A percentile compares a stretch with the other conserved stretches of the same genome.
These are phyloP conservation scores for Durio zibethinus DNA, from an alignment of 345 rosid species.

Conservation along the genomic window DNA sequence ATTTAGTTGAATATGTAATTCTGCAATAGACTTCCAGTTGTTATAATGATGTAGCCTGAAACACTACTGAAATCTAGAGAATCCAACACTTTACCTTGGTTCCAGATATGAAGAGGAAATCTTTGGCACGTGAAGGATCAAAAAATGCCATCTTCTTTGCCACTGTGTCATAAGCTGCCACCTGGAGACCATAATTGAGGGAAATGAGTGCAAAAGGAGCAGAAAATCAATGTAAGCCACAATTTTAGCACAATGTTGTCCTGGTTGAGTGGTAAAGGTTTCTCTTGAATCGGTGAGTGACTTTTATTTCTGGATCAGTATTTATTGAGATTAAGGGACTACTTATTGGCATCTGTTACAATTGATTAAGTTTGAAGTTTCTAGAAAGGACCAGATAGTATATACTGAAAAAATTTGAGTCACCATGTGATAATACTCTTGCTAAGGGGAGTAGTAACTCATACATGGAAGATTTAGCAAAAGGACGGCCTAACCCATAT, in stretches of 20 bases:
- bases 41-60: background rate
- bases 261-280: background rate
- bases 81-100: conserved; percentile 59
- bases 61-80: background rate
- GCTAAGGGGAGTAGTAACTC: background rate
- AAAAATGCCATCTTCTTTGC: conserved; percentile 95
- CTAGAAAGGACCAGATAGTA: background rate
- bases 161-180: conserved; percentile 82
- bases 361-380: background rate
- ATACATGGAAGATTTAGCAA: background rate
- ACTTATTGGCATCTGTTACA: background rate
- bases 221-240: background rate
- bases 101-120: conserved; percentile 96
- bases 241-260: background rate
- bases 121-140: conserved; percentile 79
- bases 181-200: conserved; percentile 39
- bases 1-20: background rate
- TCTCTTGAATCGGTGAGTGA: background rate
- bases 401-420: background rate
- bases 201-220: background rate
- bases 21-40: background rate
- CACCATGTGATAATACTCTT: background rate
- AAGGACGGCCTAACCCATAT: background rate
- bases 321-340: background rate
- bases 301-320: background rate